These are phyloP conservation scores for Cucumis sativus DNA, from an alignment of 306 rosid genomes.

Conservation along the genomic window DNA sequence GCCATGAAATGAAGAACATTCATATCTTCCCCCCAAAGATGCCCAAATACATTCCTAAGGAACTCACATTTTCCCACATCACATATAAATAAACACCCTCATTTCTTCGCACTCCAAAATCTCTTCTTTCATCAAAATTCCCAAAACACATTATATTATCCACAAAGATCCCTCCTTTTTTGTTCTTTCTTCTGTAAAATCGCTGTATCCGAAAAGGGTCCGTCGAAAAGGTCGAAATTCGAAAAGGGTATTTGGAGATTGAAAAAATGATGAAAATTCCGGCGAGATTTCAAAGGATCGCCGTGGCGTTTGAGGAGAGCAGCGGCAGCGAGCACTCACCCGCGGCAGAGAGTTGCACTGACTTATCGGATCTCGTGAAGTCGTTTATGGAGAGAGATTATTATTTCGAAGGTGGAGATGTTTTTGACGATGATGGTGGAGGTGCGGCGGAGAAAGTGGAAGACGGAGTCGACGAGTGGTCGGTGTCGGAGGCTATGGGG, in stretches of 20 bases:
- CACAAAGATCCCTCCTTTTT: not conserved
- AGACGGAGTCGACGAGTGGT: not conserved
- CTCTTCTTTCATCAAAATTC: not conserved
- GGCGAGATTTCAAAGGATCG: slow-evolving; percentile 51
- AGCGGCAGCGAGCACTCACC: slow-evolving; percentile 86
- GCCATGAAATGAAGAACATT: not conserved
- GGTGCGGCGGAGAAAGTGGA: slow-evolving; percentile 9
- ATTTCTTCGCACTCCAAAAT: not conserved
- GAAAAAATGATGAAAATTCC: slow-evolving; percentile 27
- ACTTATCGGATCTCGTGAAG: slow-evolving; percentile 64
- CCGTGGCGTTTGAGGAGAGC: slow-evolving; percentile 70
- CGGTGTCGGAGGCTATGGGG: slow-evolving; percentile 29
- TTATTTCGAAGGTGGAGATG: not conserved
- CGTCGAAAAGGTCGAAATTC: not conserved
- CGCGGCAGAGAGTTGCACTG: slow-evolving; percentile 40
- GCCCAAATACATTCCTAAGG: not conserved
- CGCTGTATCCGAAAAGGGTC: not conserved
- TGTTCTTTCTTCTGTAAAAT: not conserved
- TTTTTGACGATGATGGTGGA: not conserved
- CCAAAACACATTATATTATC: not conserved
- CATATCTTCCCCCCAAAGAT: not conserved
- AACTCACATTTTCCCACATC: not conserved
- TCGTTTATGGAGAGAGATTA: slow-evolving; percentile 56
- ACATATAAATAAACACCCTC: not conserved
- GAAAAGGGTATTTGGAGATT: not conserved